phyloP scores from a whole-genome alignment of 768 basidiomycete genomes.

The Phylloporus rhodoxanthus region DNA sequence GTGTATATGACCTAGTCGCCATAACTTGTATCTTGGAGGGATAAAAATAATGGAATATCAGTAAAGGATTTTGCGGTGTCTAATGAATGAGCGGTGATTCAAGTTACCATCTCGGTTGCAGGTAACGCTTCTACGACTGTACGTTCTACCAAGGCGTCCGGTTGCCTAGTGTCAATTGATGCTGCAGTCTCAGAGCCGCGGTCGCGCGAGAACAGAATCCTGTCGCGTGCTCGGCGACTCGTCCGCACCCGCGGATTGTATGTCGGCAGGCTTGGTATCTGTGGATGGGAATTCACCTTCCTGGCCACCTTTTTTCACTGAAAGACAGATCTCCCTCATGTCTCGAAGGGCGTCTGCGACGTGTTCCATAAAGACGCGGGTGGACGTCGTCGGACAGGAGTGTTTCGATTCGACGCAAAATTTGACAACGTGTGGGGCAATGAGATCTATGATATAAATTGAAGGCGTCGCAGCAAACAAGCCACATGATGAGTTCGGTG shows the following conservation, averaged over 20 bases:
- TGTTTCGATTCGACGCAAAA: constrained; percentile 92
- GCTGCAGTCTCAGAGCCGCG: constrained; percentile 13
- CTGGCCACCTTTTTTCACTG: constrained; percentile 3
- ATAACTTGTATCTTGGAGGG: not conserved
- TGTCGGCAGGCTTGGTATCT: not conserved
- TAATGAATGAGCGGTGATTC: constrained; percentile 9
- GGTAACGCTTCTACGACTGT: not conserved
- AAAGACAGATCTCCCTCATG: constrained; percentile 54
- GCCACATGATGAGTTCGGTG: not conserved
- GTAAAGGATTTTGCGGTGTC: not conserved
- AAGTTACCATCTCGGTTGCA: not conserved
- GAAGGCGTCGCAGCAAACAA: not conserved
- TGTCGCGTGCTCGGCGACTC: not conserved
- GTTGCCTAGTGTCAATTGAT: not conserved
- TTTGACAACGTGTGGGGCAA: constrained; percentile 72
- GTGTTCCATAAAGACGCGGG: constrained; percentile 55
- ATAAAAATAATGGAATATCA: not conserved
- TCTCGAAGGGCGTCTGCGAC: constrained; percentile 60
- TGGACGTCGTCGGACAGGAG: constrained; percentile 65
- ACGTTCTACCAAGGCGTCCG: not conserved
- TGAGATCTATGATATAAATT: constrained; percentile 52
- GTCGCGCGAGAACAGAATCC: constrained; percentile 7
- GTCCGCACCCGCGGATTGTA: not conserved
- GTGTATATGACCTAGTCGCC: no score
- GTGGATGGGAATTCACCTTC: constrained; percentile 1